Base-by-base conservation (phyloP, 1,139 yeast species). In the Candida freyschussii region DNA sequence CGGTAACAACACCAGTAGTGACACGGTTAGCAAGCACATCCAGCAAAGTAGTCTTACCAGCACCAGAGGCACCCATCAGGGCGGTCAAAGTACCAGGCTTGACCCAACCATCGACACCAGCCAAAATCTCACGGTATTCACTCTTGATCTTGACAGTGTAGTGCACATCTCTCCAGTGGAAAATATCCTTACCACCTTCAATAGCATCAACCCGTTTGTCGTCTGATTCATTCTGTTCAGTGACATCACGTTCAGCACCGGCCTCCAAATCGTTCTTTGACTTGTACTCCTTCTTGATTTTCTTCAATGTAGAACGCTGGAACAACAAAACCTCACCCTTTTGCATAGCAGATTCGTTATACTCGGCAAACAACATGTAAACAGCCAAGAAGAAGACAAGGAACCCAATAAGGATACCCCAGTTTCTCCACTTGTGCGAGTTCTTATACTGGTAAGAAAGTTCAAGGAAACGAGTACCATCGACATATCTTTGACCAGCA, bases 1-100 rank as follows among this genome's bases (percentile, higher is more conserved):
- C 93, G 26, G 86, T 71, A 30, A 82, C 80, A 29, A 78, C 78
- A 60, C 93, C 93, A 67, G 75, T 72, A 15, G 87, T 80, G 23
- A 80, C 80, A 59, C 94, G 75, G 47, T 78, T 79, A 18, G 91
- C 85, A 44, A 82, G 65, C 41, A 83, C 82, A 60, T 82, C 86
- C 40, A 83, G 64, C 29, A 76, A 55, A 1, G 93, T 82, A 12
- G 93, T 83, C 54, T 82, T 82, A 65, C 93, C 93, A 32, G 93
- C 93, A 60, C 94, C 94, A 15, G 93, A 80, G 14, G 89, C 82
- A 45, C 94, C 94, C 93, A 83, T 81, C 26, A 81, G 62, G 7
- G 91, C 91, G 25, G 87, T 80, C 45, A 80, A 60, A 11, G 81
- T 75, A 44, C 82, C 80, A 10, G 89, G 89, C 52, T 78, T 78